Base-by-base conservation (phyloP, 2,329 filamentous ascomycete species). In the Hypoxylon sp. region DNA sequence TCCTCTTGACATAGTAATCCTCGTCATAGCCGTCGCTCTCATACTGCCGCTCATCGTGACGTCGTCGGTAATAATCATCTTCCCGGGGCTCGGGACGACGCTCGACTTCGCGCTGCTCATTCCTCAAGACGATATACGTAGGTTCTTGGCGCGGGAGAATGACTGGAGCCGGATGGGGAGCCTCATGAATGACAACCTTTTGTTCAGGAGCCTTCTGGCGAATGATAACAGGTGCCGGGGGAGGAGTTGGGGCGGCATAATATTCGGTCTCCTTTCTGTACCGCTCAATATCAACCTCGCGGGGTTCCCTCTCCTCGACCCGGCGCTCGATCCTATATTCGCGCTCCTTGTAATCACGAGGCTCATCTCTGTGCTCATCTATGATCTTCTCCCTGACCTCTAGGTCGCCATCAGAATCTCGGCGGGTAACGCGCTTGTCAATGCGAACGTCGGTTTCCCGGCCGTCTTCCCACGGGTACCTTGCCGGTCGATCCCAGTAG, bases 201-300 rank as follows among this genome's bases (percentile, higher is more conserved):
- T 87, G 84, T 68, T 86, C 83, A 2, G 79, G 77, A 1, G 79
- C 77, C 47, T 79, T 78, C 65, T 83, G 81, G 48, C 83, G 82
- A 61, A 87, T 84, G 51, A 86, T 77, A 58, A 87, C 79, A 4
- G 83, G 83, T 2, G 78, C 70, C 3, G 70, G 78, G 8, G 78
- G 73, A 10, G 81, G 80, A 18, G 82, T 77, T 21, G 78, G 75
- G 2, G 80, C 80, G 40, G 80, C 75, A 66, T 83, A 88, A 70
- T 86, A 88, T 64, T 88, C 85, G 2, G 83, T 84, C 69, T 88
- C 85, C 70, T 81, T 82, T 67, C 81, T 81, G 67, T 85, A 86
- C 68, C 79, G 80, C 69, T 88, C 85, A 37, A 86, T 67, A 15
- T 87, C 82, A 53, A 76, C 59, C 3, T 73, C 68, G 40, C 65